phyloP scores from a whole-genome alignment of 176 grass and related monocot species.

The Bolboschoenus planiculmis region DNA sequence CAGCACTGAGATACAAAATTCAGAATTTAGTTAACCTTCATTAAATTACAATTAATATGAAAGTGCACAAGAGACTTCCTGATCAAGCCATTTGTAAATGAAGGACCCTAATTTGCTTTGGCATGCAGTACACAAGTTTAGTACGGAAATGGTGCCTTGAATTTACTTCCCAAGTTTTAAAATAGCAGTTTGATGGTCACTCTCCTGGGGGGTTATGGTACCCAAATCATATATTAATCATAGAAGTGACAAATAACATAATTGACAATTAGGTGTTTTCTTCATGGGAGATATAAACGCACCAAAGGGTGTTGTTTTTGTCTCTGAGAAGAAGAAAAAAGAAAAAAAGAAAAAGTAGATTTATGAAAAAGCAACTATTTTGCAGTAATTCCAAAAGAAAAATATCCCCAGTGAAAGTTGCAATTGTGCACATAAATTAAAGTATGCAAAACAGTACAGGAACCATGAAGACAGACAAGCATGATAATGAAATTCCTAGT shows the following conservation, averaged over 20 bases:
- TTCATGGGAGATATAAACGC: not conserved
- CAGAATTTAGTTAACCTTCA: conserved; percentile 1
- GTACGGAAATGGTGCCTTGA: not conserved
- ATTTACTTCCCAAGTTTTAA: not conserved
- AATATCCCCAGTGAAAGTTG: not conserved
- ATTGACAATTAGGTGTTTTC: not conserved
- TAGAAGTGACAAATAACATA: not conserved
- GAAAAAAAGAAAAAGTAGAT: not conserved
- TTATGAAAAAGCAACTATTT: not conserved
- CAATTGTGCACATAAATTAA: not conserved
- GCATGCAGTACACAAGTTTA: not conserved
- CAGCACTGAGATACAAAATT: conserved; percentile 57
- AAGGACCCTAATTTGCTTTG: not conserved
- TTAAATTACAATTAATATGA: not conserved
- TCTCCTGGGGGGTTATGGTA: not conserved
- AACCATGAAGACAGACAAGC: not conserved
- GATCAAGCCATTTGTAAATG: not conserved
- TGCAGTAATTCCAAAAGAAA: not conserved
- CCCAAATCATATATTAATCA: not conserved
- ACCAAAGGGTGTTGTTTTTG: not conserved
- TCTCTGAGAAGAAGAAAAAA: not conserved
- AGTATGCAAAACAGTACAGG: not conserved
- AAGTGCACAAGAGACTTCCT: not conserved
- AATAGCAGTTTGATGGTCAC: not conserved
- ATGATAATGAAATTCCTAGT: not conserved